Conservation (phyloP, 768 basidiomycete species). For the Rhodotorula diobovata region DNA sequence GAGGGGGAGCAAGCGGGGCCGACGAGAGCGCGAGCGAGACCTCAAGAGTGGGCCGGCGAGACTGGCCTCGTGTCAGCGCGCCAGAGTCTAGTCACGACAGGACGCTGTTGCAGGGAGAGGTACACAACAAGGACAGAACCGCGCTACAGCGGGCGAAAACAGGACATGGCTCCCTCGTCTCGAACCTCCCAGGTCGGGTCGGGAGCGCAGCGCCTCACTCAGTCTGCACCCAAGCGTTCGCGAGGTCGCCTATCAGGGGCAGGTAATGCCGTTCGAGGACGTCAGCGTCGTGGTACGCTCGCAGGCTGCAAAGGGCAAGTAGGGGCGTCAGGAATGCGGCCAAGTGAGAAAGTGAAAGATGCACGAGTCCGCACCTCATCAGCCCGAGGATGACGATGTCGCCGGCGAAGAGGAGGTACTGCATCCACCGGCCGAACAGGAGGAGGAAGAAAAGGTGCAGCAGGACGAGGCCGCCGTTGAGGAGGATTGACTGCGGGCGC, state of each 20-base stretch:
- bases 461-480: constrained; percentile 24
- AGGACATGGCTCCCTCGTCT: background rate
- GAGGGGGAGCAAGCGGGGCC: background rate
- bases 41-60: too few relatives aligned
- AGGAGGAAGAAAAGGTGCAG: constrained; percentile 35
- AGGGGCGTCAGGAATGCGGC: background rate
- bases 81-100: background rate
- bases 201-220: constrained; percentile 11
- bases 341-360: background rate
- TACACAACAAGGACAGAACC: background rate
- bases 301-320: constrained; percentile 5
- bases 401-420: constrained; percentile 26
- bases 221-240: constrained; percentile 29
- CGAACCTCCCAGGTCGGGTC: too few relatives aligned
- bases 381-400: constrained; percentile 25
- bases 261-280: constrained; percentile 32
- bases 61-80: background rate
- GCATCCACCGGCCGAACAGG: constrained; percentile 25
- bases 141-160: background rate
- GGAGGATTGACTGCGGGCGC: constrained; percentile 33
- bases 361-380: constrained; percentile 5
- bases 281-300: constrained; percentile 37
- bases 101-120: background rate
- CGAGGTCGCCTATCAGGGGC: constrained; percentile 37
- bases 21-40: background rate